Base-by-base conservation (phyloP, 2,329 filamentous ascomycete species). In the Tolypocladium paradoxum region DNA sequence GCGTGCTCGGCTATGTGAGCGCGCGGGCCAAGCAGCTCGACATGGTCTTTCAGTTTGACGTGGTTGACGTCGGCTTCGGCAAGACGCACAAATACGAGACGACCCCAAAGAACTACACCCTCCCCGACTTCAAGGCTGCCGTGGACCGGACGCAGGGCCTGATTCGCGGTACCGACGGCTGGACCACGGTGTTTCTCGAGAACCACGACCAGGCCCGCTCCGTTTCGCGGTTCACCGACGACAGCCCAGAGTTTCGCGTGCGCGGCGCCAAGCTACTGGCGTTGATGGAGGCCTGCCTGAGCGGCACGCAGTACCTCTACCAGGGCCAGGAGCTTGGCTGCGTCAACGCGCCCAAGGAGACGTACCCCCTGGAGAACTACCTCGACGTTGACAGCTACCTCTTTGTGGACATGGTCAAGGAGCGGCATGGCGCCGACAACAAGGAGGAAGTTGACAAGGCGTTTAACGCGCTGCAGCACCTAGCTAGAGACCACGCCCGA, bases 41-140 rank as follows among this genome's bases (percentile, higher is more conserved):
- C 62, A 88, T 87, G 84, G 81, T 86, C 2, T 87, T 88, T 65
- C 81, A 83, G 58, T 83, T 84, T 56, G 79, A 83, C 58, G 75
- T 83, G 12, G 81, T 87, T 8, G 77, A 84, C 60, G 70, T 85
- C 18, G 84, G 79, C 6, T 72, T 75, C 52, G 76, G 79, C 53
- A 64, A 70, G 61, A 66, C 74, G 0, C 69, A 76, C 49, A 78
- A 76, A 56, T 78, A 80, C 60, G 76, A 80, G 53, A 80, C 77
- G 36, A 68, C 70, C 8, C 63, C 63, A 0, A 64, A 58, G 35
- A 72, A 68, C 43, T 83, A 70, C 63, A 71, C 66, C 8, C 69
- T 82, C 7, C 66, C 74, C 0, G 66, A 75, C 24, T 56, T 83
- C 54, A 78, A 81, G 59, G 59, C 64, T 12, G 72, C 75, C 8